Evolutionary conservation across 108 stramenopile genomes (phyloP).

Genomic region (Nitzschia putrida): DNA sequence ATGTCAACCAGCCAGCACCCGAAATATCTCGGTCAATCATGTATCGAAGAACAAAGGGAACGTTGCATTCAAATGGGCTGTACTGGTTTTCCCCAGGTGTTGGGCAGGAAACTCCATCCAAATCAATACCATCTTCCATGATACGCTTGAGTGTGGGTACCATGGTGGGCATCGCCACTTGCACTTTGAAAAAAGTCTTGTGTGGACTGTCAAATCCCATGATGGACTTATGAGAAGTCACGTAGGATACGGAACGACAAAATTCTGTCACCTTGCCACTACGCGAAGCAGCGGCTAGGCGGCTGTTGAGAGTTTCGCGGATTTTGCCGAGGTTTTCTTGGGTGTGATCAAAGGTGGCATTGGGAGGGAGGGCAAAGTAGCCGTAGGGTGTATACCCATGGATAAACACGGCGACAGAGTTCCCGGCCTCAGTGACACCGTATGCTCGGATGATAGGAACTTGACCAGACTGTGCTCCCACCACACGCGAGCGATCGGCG

Average conservation of each 20-base stretch:
- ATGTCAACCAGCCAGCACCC: constrained; percentile 94
- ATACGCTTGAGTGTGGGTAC: constrained; percentile 89
- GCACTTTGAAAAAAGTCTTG: constrained; percentile 83
- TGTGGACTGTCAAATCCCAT: constrained; percentile 88
- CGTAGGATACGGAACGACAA: constrained; percentile 63
- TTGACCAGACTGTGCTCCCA: constrained; percentile 56
- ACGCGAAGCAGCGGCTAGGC: constrained; percentile 36
- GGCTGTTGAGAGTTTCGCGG: constrained; percentile 34
- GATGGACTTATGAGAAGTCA: constrained; percentile 68
- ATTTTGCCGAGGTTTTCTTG: constrained; percentile 57
- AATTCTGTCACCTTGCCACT: constrained; percentile 35
- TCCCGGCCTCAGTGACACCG: constrained; percentile 91
- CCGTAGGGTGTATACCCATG: constrained; percentile 97
- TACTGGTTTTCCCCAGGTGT: constrained; percentile 18
- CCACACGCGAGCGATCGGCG: constrained; percentile 42
- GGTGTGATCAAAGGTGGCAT: constrained; percentile 51
- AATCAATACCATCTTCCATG: constrained; percentile 88
- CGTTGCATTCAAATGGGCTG: constrained; percentile 94
- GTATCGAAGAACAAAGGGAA: constrained; percentile 97
- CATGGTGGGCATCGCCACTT: constrained; percentile 89
- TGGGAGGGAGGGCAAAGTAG: constrained; percentile 78
- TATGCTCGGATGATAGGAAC: constrained; percentile 94
- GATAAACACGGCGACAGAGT: constrained; percentile 89
- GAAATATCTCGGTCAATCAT: constrained; percentile 96
- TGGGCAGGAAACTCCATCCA: constrained; percentile 62